Base-by-base conservation (phyloP, 2,329 filamentous ascomycete genomes). In the Fusarium protoensiforme region DNA sequence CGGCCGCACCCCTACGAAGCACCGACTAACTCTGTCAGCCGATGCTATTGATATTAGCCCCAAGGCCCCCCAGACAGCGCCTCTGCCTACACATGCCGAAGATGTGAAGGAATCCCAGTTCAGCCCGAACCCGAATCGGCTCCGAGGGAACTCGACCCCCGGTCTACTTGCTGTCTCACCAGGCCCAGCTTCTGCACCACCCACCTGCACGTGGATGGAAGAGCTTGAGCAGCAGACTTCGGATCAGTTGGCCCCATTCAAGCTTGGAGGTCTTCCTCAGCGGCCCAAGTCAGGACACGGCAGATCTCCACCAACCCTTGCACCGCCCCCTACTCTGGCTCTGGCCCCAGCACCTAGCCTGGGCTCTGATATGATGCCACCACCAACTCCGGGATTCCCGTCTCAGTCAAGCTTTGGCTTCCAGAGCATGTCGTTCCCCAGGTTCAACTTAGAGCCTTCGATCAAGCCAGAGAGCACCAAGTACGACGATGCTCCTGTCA, bases 181-280 rank as follows among this genome's bases (percentile, higher is more conserved):
- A 0, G 91, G 91, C 0, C 91, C 92, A 13, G 92, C 91, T 1
- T 93, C 91, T 2, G 91, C 92, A 3, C 92, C 92, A 1, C 89
- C 90, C 10, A 90, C 84, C 61, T 88, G 90, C 64, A 87, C 88
- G 1, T 92, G 90, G 89, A 84, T 85, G 10, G 85, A 87, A 65
- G 77, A 69, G 65, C 83, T 84, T 58, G 85, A 87, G 58, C 84
- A 86, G 53, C 82, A 84, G 35, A 33, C 75, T 3, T 51, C 65
- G 11, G 69, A 76, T 36, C 62, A 71, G n/a, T 33, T 69, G 20
- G 35, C 56, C 22, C 67, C 77, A 24, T 75, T 78, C 43, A 75
- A 67, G 41, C 63, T 76, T 27, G 72, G 61, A 11, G 74, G 78
- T 7, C 67, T 81, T 39, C 79, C 81, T 2, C 74, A 83, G 54